Percentiles rank a stretch among this genome's conserved stretches.
Evolutionary conservation across 1,284 basidiomycete genomes (phyloP).

Genomic region (Rhodotorula mucilaginosa): DNA sequence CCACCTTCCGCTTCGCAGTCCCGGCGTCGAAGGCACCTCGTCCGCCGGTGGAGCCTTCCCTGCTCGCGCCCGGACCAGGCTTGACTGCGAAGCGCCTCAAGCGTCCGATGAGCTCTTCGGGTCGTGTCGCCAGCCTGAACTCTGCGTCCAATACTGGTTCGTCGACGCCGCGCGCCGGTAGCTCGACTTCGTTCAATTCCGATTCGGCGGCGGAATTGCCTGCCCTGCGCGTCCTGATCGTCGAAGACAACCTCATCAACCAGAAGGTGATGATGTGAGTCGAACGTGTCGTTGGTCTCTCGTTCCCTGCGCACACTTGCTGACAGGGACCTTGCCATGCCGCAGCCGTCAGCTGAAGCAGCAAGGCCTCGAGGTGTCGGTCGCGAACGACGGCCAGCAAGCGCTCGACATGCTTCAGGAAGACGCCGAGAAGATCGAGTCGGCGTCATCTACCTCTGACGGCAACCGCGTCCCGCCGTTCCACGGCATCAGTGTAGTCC

Average conservation of each 20-base stretch:
- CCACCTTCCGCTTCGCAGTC: slow-evolving; percentile 36
- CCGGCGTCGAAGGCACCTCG: slow-evolving; percentile 5
- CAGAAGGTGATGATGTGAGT: slow-evolving; percentile 48
- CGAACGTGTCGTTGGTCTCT: neutral
- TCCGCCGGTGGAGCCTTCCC: neutral
- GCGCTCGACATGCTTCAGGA: slow-evolving; percentile 45
- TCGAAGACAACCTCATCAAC: slow-evolving; percentile 51
- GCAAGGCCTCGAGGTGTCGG: slow-evolving; percentile 48
- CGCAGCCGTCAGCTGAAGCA: slow-evolving; percentile 49
- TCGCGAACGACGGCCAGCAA: slow-evolving; percentile 52
- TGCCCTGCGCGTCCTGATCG: slow-evolving; percentile 24
- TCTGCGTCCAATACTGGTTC: no score
- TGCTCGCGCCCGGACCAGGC: neutral
- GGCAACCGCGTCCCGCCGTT: neutral
- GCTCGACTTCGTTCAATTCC: neutral
- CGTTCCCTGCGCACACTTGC: neutral
- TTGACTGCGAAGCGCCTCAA: neutral
- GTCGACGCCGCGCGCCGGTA: no score
- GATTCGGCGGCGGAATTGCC: neutral
- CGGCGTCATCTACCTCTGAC: no score
- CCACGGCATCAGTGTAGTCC: slow-evolving; percentile 1
- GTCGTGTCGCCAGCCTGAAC: slow-evolving; percentile 1
- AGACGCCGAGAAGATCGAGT: slow-evolving; percentile 2
- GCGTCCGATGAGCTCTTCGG: neutral
- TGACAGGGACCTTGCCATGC: neutral